phyloP scores from a whole-genome alignment of 768 basidiomycete genomes.

The Collybia sordida region DNA sequence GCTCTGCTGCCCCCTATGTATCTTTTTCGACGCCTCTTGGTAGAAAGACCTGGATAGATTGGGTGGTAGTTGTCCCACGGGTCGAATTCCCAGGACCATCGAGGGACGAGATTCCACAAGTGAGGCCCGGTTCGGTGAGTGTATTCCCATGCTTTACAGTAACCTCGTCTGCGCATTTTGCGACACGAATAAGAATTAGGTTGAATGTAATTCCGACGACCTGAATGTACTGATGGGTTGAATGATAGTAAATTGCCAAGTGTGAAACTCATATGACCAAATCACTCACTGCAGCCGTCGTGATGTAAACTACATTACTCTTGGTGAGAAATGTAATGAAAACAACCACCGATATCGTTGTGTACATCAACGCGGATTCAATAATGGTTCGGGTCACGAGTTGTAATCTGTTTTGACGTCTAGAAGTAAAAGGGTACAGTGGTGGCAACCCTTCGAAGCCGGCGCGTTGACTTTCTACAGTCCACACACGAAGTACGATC shows the following conservation, averaged over 20 bases:
- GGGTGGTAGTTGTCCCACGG: too few relatives aligned
- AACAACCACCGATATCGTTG: neutral
- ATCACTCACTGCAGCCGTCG: neutral
- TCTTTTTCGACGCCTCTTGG: too few relatives aligned
- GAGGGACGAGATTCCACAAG: too few relatives aligned
- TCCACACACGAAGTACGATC: conserved; percentile 1
- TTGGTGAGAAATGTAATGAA: neutral
- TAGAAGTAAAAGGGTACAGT: neutral
- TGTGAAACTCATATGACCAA: neutral
- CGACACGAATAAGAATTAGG: conserved; percentile 1
- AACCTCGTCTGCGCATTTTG: too few relatives aligned
- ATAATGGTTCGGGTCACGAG: neutral
- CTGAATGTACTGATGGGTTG: neutral
- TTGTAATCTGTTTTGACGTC: neutral
- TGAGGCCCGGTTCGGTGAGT: too few relatives aligned
- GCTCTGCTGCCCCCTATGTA: too few relatives aligned
- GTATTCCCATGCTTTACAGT: too few relatives aligned
- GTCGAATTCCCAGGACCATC: too few relatives aligned
- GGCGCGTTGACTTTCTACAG: neutral
- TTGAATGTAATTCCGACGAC: conserved; percentile 1
- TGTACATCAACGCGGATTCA: neutral
- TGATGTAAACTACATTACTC: neutral
- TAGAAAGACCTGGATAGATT: too few relatives aligned
- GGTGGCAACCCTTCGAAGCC: too few relatives aligned
- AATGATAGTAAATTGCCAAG: neutral